phyloP scores from a whole-genome alignment of 352 stramenopile species.

The Saprolegnia parasitica region DNA sequence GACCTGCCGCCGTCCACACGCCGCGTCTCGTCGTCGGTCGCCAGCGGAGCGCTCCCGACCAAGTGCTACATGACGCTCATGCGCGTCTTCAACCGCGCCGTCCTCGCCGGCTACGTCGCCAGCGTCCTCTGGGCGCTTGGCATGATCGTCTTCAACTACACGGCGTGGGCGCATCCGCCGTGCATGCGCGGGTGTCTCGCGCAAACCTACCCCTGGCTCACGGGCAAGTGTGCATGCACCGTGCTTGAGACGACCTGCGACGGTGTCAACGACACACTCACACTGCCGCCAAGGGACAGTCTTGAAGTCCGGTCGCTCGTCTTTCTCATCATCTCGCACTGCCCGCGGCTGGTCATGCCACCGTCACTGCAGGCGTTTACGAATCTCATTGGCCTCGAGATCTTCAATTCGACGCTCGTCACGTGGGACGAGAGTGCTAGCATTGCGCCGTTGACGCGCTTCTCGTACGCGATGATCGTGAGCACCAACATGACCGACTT shows the following conservation, averaged over 20 bases:
- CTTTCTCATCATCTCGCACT: conserved; percentile 45
- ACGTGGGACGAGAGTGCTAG: conserved; percentile 32
- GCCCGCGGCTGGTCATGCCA: conserved; percentile 33
- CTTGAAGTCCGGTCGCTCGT: conserved; percentile 39
- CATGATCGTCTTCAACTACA: conserved; percentile 8
- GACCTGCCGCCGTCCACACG: not conserved
- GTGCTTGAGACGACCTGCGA: conserved; percentile 48
- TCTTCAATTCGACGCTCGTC: conserved; percentile 43
- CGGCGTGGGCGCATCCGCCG: not conserved
- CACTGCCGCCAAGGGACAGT: not conserved
- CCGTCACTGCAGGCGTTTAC: conserved; percentile 33
- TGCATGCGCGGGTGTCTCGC: conserved; percentile 1
- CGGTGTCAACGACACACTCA: not conserved
- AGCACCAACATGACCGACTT: conserved; percentile 47
- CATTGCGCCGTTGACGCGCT: conserved; percentile 5
- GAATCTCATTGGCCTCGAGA: conserved; percentile 39
- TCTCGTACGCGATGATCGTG: conserved; percentile 43
- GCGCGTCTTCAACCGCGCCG: not conserved
- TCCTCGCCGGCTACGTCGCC: not conserved
- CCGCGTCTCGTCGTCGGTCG: not conserved
- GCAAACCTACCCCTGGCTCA: conserved; percentile 44
- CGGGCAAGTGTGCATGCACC: conserved; percentile 38
- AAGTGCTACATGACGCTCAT: not conserved
- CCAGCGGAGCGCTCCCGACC: not conserved
- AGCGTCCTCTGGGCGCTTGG: not conserved